Percentiles rank a stretch among this genome's conserved stretches.
These are phyloP conservation scores for Glycine latifolia DNA, from an alignment of 306 rosid genomes.

Conservation along the genomic window DNA sequence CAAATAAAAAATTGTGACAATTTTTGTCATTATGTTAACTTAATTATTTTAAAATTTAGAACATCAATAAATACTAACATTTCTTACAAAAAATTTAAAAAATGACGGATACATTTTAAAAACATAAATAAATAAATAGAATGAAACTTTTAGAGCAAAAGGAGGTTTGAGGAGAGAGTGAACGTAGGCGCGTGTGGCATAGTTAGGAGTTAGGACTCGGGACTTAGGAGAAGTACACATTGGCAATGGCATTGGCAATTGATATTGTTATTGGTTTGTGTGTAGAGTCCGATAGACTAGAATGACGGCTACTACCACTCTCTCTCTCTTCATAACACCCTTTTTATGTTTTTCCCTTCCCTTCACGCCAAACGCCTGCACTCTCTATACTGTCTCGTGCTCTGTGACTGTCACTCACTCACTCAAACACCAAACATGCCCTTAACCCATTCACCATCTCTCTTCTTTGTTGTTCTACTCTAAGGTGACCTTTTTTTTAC, in stretches of 20 bases:
- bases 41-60: no score
- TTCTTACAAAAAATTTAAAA: no score
- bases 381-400: not conserved
- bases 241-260: no score
- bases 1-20: no score
- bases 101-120: no score
- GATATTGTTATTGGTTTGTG: not conserved
- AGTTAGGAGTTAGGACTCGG: not conserved
- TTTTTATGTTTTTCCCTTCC: slow-evolving; percentile 16
- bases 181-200: not conserved
- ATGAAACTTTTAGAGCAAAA: no score
- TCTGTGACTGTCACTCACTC: not conserved
- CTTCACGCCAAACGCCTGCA: slow-evolving; percentile 36
- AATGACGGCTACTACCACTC: slow-evolving; percentile 30
- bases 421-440: slow-evolving; percentile 6
- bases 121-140: no score
- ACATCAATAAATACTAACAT: no score
- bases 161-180: no score
- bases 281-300: not conserved
- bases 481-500: no score
- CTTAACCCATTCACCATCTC: not conserved
- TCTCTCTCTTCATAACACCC: slow-evolving; percentile 12
- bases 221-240: not conserved
- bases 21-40: no score
- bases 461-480: not conserved